Percentiles rank a stretch among this genome's conserved stretches.
Evolutionary conservation across 1,139 yeast species (phyloP).

Genomic region (Pichia sp.): DNA sequence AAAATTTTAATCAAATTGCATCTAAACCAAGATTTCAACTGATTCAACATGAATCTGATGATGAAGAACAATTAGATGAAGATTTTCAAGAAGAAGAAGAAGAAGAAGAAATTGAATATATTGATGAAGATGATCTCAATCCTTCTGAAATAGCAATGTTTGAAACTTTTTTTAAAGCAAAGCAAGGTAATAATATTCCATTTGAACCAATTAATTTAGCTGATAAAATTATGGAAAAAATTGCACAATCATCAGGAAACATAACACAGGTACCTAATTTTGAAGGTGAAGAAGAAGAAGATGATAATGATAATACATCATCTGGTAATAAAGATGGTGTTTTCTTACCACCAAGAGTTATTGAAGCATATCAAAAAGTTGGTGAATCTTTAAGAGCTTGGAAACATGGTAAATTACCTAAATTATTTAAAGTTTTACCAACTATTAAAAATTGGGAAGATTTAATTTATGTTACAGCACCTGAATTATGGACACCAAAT

Average conservation of each 20-base stretch:
- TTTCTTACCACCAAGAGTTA: slow-evolving; percentile 88
- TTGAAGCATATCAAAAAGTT: slow-evolving; percentile 87
- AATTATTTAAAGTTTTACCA: slow-evolving; percentile 90
- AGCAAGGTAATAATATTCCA: slow-evolving; percentile 23
- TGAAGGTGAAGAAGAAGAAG: slow-evolving; percentile 10
- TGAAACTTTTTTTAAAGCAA: slow-evolving; percentile 53
- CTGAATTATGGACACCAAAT: slow-evolving; percentile 94
- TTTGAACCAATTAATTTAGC: slow-evolving; percentile 63
- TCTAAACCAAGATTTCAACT: slow-evolving; percentile 30
- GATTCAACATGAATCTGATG: slow-evolving; percentile 22
- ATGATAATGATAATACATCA: slow-evolving; percentile 4
- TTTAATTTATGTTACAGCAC: slow-evolving; percentile 84
- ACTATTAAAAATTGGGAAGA: slow-evolving; percentile 93
- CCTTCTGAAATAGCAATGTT: slow-evolving; percentile 61
- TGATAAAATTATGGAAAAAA: slow-evolving; percentile 85
- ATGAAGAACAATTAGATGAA: slow-evolving; percentile 25
- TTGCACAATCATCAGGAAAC: slow-evolving; percentile 50
- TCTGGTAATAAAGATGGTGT: slow-evolving; percentile 51
- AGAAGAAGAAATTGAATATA: slow-evolving; percentile 20
- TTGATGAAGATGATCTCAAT: slow-evolving; percentile 41
- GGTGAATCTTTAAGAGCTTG: slow-evolving; percentile 86
- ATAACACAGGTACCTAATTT: slow-evolving; percentile 15
- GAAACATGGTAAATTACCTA: slow-evolving; percentile 93
- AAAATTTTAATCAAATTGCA: slow-evolving; percentile 32
- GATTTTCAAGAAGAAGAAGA: slow-evolving; percentile 26